phyloP scores from a whole-genome alignment of 169 alveolate species.

The Cryptosporidium ubiquitum region DNA sequence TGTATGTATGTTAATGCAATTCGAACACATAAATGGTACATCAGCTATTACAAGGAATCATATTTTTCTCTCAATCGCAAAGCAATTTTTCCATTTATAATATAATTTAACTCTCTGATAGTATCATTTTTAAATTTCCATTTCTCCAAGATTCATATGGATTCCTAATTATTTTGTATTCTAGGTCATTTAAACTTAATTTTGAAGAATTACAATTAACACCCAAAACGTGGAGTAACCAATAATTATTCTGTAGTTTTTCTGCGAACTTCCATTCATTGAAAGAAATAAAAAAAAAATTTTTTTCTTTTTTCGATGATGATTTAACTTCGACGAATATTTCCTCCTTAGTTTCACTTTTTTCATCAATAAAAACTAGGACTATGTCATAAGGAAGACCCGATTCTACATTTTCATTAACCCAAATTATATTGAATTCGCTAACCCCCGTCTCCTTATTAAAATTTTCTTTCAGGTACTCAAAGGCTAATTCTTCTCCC shows the following conservation, averaged over 20 bases:
- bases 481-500: slow-evolving; percentile 36
- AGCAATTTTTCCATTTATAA: slow-evolving; percentile 50
- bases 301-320: slow-evolving; percentile 40
- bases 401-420: slow-evolving; percentile 26
- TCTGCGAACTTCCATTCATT: slow-evolving; percentile 63
- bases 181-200: background rate
- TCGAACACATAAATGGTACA: slow-evolving; percentile 60
- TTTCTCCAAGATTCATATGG: slow-evolving; percentile 31
- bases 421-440: slow-evolving; percentile 15
- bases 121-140: slow-evolving; percentile 41
- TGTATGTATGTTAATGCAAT: slow-evolving; percentile 68
- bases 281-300: slow-evolving; percentile 5
- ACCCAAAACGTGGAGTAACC: slow-evolving; percentile 42
- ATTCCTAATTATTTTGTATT: slow-evolving; percentile 21
- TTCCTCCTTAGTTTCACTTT: background rate
- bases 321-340: slow-evolving; percentile 58
- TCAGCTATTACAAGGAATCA: background rate
- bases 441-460: background rate
- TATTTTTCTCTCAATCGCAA: slow-evolving; percentile 17
- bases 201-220: background rate
- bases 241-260: slow-evolving; percentile 3
- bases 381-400: slow-evolving; percentile 61
- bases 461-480: slow-evolving; percentile 4
- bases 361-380: background rate
- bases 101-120: slow-evolving; percentile 11